Conservation (phyloP, 371 early-diverging fungal genomes). For the Rhizopus delemar region DNA sequence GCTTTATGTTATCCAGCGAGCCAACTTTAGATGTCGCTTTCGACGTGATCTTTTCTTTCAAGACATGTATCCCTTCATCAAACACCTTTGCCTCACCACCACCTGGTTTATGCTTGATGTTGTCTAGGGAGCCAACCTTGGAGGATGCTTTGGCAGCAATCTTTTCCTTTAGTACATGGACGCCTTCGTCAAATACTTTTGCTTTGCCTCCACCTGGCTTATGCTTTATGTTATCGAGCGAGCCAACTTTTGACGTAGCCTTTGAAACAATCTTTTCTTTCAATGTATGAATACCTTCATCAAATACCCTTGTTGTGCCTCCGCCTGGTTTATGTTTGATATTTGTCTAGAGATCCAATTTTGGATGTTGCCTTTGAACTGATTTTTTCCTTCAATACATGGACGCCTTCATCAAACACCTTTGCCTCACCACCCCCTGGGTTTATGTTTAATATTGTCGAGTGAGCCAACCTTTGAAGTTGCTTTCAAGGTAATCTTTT, state of each 20-base stretch:
- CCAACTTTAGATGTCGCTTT: slow-evolving; percentile 21
- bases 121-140: slow-evolving; percentile 24
- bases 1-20: slow-evolving; percentile 23
- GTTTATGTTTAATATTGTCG: slow-evolving; percentile 24
- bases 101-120: slow-evolving; percentile 26
- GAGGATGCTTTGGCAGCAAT: slow-evolving; percentile 4
- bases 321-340: slow-evolving; percentile 27
- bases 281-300: slow-evolving; percentile 13
- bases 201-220: slow-evolving; percentile 9
- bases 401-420: slow-evolving; percentile 22
- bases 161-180: slow-evolving; percentile 1
- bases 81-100: slow-evolving; percentile 18
- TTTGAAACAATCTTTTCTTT: slow-evolving; percentile 3
- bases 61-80: slow-evolving; percentile 11
- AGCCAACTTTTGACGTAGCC: slow-evolving; percentile 11
- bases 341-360: slow-evolving; percentile 26
- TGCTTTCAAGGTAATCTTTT: slow-evolving; percentile 6
- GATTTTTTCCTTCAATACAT: slow-evolving; percentile 12
- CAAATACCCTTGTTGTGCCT: slow-evolving; percentile 16
- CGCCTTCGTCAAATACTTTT: not conserved
- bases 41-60: slow-evolving; percentile 5
- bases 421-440: slow-evolving; percentile 19
- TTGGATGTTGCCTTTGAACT: slow-evolving; percentile 13
- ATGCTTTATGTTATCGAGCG: slow-evolving; percentile 15
- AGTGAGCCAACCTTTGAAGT: slow-evolving; percentile 22